Evolutionary conservation across 805 yeast species (phyloP).

Genomic region (Sugiyamaella chiloensis): DNA sequence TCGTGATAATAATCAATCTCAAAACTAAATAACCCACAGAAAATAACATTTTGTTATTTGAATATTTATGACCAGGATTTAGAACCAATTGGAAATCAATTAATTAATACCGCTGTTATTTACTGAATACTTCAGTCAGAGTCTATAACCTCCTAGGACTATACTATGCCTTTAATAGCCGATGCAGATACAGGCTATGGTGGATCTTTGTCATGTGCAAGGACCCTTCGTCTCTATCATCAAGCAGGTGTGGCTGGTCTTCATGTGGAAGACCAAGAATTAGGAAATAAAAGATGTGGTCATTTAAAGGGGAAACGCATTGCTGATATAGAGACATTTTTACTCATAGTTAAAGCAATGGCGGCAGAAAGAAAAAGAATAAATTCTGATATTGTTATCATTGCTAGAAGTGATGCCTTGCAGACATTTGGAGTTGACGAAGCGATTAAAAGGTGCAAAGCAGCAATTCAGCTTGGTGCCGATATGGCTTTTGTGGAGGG

Average conservation of each 20-base stretch:
- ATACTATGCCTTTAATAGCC: constrained; percentile 7
- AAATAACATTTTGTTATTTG: no score
- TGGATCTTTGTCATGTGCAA: constrained; percentile 8
- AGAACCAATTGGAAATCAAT: no score
- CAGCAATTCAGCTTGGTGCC: constrained; percentile 10
- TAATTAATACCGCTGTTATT: no score
- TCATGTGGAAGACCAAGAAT: constrained; percentile 13
- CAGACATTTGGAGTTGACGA: constrained; percentile 12
- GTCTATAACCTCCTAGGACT: no score
- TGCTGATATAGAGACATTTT: not conserved
- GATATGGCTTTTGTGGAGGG: constrained; percentile 14
- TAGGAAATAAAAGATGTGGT: constrained; percentile 13
- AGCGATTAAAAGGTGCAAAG: constrained; percentile 10
- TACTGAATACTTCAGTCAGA: no score
- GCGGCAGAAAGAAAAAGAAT: constrained; percentile 9
- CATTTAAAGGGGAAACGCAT: constrained; percentile 7
- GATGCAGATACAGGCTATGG: constrained; percentile 15
- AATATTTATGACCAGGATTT: no score
- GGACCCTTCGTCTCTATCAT: constrained; percentile 8
- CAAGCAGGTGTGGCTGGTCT: constrained; percentile 11
- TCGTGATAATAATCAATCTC: no score
- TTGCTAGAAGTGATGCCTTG: constrained; percentile 10
- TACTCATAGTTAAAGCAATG: constrained; percentile 8
- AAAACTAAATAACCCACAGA: no score
- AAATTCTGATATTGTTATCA: constrained; percentile 6